Base-by-base conservation (phyloP, 2,329 filamentous ascomycete genomes). In the Rhynchosporium graminicola region DNA sequence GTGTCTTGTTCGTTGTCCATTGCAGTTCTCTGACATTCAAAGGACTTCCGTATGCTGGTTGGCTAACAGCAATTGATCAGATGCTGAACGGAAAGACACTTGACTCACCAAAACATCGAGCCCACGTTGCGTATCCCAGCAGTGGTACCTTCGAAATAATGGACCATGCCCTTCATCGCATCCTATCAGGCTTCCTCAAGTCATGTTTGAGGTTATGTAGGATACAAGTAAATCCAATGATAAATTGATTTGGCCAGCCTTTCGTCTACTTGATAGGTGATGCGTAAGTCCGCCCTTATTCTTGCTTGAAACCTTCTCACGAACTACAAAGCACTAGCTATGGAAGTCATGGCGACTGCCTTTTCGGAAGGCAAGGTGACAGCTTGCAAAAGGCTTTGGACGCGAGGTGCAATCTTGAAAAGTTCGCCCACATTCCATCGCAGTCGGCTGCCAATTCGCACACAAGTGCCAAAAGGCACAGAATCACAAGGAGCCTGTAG, bases 361-460 rank as follows among this genome's bases (percentile, higher is more conserved):
- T 82, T 31, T 86, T 84, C 72, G 84, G 85, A 4, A 87, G 84
- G 85, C 78, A 86, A 59, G 71, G 78, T 0, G 67, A 73, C 3
- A 73, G 76, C 4, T 77, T 87, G 3, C 79, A 84, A 52, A 73
- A 74, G 1, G 83, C 81, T 12, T 75, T 84, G 77, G 50, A 62
- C 43, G 85, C 77, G 74, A 78, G 68, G 92, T 94, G 62, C 86
- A 93, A 68, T 85, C 83, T 69, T 86, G 85, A 59, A 97, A 97
- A 82, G 76, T 80, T 80, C 70, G 68, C 75, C 28, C 68, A 70
- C 38, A 76, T 82, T 70, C 77, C 76, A 59, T 76, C 74, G 46
- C 80, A 81, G 74, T 71, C 74, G 28, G 73, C 80, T 13, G 76
- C 75, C 43, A 69, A 71, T 64, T 80, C 80, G 75, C 20, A 20